phyloP scores from a whole-genome alignment of 1,284 basidiomycete genomes.

The Sphaerobolus stellatus region DNA sequence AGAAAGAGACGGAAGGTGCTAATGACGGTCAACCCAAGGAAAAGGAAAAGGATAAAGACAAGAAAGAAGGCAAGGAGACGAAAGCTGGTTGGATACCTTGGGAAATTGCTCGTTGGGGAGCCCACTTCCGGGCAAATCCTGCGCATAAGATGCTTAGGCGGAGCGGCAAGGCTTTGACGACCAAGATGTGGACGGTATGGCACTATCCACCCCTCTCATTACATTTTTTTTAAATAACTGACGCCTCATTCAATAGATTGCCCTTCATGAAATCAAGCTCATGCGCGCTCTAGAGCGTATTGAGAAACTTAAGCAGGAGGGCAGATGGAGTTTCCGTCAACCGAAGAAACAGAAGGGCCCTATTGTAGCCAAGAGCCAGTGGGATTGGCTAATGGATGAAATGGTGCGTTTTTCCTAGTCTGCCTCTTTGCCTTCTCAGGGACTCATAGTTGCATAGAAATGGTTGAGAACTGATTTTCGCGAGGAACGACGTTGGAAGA shows the following conservation, averaged over 20 bases:
- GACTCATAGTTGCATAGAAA: slow-evolving; percentile 52
- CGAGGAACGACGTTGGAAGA: slow-evolving; percentile 93
- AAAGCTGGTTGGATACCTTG: slow-evolving; percentile 55
- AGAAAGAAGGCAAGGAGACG: slow-evolving; percentile 39
- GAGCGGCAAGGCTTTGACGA: slow-evolving; percentile 72
- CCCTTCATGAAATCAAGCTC: slow-evolving; percentile 72
- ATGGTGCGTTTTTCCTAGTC: slow-evolving; percentile 62
- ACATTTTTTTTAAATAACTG: not conserved
- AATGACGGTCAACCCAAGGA: no score
- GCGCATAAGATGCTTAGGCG: slow-evolving; percentile 64
- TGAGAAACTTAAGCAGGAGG: slow-evolving; percentile 78
- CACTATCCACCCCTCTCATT: not conserved
- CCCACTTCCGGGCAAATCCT: slow-evolving; percentile 68
- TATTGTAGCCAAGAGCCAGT: slow-evolving; percentile 81
- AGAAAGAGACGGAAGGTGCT: slow-evolving; percentile 5
- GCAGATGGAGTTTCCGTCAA: slow-evolving; percentile 91
- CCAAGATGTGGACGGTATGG: slow-evolving; percentile 76
- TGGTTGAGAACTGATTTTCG: slow-evolving; percentile 97
- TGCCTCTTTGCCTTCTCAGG: not conserved
- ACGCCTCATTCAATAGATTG: slow-evolving; percentile 52
- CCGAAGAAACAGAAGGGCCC: slow-evolving; percentile 92
- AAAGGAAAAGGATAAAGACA: slow-evolving; percentile 39
- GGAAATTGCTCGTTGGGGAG: slow-evolving; percentile 72
- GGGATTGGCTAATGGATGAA: slow-evolving; percentile 96
- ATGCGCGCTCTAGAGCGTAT: slow-evolving; percentile 83